phyloP scores from a whole-genome alignment of 2,329 filamentous ascomycete genomes.

The Emergomyces africanus region DNA sequence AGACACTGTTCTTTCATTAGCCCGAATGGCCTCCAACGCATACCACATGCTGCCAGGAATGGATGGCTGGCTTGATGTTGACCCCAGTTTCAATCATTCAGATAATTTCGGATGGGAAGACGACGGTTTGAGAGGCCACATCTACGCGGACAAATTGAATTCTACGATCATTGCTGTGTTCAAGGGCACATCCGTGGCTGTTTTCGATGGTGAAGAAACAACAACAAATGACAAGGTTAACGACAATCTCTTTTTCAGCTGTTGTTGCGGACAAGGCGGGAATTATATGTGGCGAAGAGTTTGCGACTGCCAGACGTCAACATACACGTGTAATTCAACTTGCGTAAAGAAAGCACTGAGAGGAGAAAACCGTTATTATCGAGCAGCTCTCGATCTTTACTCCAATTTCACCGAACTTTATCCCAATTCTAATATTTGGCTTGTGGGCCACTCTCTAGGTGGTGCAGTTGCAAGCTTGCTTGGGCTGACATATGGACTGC shows the following conservation, averaged over 20 bases:
- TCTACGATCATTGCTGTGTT: conserved; percentile 80
- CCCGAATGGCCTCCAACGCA: conserved; percentile 78
- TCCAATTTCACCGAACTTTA: conserved; percentile 85
- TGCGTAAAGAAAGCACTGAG: conserved; percentile 65
- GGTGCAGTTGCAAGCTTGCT: conserved; percentile 81
- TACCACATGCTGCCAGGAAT: conserved; percentile 63
- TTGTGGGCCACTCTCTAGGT: conserved; percentile 84
- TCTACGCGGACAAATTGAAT: conserved; percentile 79
- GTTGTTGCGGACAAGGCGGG: conserved; percentile 89
- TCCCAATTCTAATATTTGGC: conserved; percentile 71
- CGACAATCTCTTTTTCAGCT: conserved; percentile 96
- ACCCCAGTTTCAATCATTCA: conserved; percentile 68
- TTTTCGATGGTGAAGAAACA: conserved; percentile 94
- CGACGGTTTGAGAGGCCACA: conserved; percentile 81
- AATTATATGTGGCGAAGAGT: conserved; percentile 84
- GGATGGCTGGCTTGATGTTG: conserved; percentile 73
- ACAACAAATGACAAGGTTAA: conserved; percentile 97
- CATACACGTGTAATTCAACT: conserved; percentile 84
- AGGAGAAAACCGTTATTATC: conserved; percentile 84
- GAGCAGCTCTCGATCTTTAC: conserved; percentile 77
- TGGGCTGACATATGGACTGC: conserved; percentile 79
- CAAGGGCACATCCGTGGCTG: conserved; percentile 79
- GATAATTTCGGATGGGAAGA: conserved; percentile 85
- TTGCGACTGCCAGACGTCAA: conserved; percentile 79
- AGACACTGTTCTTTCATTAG: conserved; percentile 68